phyloP scores from a whole-genome alignment of 1,284 basidiomycete species.

The Ustilago trichophora region DNA sequence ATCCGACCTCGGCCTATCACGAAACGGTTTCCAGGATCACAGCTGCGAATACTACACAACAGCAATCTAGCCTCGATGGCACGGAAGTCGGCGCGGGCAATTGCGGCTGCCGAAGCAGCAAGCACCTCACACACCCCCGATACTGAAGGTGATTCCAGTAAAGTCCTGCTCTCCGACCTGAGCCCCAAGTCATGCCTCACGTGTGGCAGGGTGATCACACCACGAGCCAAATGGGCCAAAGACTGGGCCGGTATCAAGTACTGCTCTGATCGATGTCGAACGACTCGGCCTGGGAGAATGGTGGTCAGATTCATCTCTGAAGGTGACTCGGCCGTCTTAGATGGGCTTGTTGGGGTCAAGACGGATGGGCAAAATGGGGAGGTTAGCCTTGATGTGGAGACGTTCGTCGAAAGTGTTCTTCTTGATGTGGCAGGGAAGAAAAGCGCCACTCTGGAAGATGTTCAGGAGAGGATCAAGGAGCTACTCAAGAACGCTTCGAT shows the following conservation, averaged over 20 bases:
- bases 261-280: constrained; percentile 45
- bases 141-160: too few species aligned
- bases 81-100: constrained; percentile 24
- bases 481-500: constrained; percentile 7
- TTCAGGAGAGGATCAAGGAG: constrained; percentile 2
- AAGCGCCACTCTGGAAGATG: constrained; percentile 13
- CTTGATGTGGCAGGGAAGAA: background rate
- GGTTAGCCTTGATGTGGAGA: constrained; percentile 18
- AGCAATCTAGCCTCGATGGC: constrained; percentile 7
- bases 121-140: too few species aligned
- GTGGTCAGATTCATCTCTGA: background rate
- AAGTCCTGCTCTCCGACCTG: constrained; percentile 5
- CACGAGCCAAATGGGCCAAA: constrained; percentile 52
- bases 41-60: too few species aligned
- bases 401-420: constrained; percentile 13
- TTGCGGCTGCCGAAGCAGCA: constrained; percentile 24
- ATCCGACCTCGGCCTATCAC: too few species aligned
- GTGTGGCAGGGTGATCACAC: constrained; percentile 53
- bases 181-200: constrained; percentile 45
- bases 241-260: constrained; percentile 50
- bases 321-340: background rate
- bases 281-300: constrained; percentile 16
- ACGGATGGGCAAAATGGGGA: background rate
- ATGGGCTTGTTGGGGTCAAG: background rate
- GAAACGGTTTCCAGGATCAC: too few species aligned